Base-by-base conservation (phyloP, 148 eudicot genomes). In the Chenopodium quinoa region DNA sequence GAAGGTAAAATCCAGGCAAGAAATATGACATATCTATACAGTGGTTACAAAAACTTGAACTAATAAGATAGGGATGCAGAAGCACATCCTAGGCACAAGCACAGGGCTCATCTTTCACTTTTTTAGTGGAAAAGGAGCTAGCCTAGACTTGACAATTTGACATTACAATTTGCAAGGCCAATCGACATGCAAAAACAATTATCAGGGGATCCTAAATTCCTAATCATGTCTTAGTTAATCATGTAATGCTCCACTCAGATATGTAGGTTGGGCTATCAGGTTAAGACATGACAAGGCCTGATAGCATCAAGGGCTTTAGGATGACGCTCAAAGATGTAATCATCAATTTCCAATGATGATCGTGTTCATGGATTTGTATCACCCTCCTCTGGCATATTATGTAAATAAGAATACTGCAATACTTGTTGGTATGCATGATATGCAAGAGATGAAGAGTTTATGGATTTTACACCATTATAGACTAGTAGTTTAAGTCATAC, bases 401-500 rank as follows among this genome's bases (percentile, higher is more conserved):
- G 62, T 56, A 14, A 56, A 56, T 3, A 17, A 17, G 22, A n/a
- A 46, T 73, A 4, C 12, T 48, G 34, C 60, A 73, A 23, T 10
- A 62, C 44, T 37, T 37, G 20, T 10, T 19, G 23, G 1, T 11
- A 70, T 48, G 50, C 40, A 68, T 68, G 48, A 37, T 29, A 64
- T 47, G 58, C 58, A 23, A 40, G 22, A 62, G 64, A 63, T 12
- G 0, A 44, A 78, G 60, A 46, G 50, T 78, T 29, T 78, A 40
- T 48, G 27, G 65, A 34, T 78, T 47, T 78, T 47, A 50, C 34
- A 73, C 40, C 34, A 48, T 22, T 27, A 27, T 8, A 22, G 19
- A 46, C 48, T 22, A 81, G 37, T 29, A 22, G 62, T 25, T 54
- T 22, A 44, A 79, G 34, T 20, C 23, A 83, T 85, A 93, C 97